Evolutionary conservation across 495 filamentous ascomycete species (phyloP).

Genomic region (Sporormia fimetaria): DNA sequence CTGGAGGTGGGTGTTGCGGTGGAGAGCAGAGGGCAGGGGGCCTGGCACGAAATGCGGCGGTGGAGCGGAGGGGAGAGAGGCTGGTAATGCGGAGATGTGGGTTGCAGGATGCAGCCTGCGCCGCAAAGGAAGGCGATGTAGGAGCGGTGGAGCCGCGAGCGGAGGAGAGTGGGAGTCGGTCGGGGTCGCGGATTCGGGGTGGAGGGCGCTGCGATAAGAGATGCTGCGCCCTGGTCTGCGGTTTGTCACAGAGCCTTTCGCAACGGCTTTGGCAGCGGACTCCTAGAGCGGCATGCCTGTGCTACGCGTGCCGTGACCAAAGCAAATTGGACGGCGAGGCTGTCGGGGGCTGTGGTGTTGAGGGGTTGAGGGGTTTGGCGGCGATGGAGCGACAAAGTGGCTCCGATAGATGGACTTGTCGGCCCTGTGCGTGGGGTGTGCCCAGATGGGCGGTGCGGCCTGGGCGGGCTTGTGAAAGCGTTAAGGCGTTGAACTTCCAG

Average conservation of each 20-base stretch:
- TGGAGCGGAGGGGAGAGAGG: not conserved
- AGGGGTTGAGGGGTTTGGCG: not conserved
- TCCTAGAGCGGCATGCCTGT: constrained; percentile 9
- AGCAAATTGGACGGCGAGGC: constrained; percentile 25
- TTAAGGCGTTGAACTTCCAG: too few relatives aligned
- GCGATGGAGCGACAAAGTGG: not conserved
- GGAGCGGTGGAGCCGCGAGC: not conserved
- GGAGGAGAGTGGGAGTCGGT: constrained; percentile 1
- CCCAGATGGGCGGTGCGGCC: too few relatives aligned
- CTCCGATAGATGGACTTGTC: not conserved
- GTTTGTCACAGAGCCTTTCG: too few relatives aligned
- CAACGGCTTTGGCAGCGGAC: constrained; percentile 2
- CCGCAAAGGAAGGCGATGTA: not conserved
- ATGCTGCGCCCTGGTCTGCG: constrained; percentile 1
- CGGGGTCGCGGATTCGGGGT: not conserved
- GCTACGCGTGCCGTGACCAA: constrained; percentile 21
- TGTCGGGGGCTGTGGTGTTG: not conserved
- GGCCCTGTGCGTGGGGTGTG: too few relatives aligned
- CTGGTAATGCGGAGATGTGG: not conserved
- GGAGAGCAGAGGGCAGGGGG: too few relatives aligned
- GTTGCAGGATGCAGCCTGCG: constrained; percentile 14
- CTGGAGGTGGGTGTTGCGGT: not conserved
- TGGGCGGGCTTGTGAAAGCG: too few relatives aligned
- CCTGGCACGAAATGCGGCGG: too few relatives aligned
- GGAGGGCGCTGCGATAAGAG: constrained; percentile 14